A percentile compares a stretch with the other conserved stretches of the same genome.
Conservation (phyloP, 106 monocot species). For the Acorus calamus region DNA sequence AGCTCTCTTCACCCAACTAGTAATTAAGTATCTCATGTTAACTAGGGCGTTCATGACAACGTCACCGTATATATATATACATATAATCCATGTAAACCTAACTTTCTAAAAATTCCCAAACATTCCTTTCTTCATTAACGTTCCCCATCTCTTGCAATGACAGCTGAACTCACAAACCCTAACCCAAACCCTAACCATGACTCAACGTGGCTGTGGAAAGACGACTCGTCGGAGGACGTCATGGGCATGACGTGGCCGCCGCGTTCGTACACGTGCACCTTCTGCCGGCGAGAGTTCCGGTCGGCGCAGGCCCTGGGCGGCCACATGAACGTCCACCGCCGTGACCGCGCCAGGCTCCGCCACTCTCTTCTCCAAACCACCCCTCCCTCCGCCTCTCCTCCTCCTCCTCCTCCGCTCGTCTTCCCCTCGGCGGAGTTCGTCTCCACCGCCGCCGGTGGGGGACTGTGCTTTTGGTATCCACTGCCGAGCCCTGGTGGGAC, state of each 20-base stretch:
- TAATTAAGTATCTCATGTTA: too few species aligned
- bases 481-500: too few species aligned
- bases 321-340: slow-evolving; percentile 38
- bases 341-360: slow-evolving; percentile 21
- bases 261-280: slow-evolving; percentile 25
- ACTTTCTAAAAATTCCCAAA: not conserved
- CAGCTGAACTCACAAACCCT: not conserved
- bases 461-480: too few species aligned
- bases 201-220: slow-evolving; percentile 1
- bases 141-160: not conserved
- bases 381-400: not conserved
- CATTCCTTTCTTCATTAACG: not conserved
- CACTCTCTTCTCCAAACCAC: not conserved
- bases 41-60: too few species aligned
- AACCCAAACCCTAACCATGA: not conserved
- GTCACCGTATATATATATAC: too few species aligned
- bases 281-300: slow-evolving; percentile 29
- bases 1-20: too few species aligned
- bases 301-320: slow-evolving; percentile 37
- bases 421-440: too few species aligned
- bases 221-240: slow-evolving; percentile 16
- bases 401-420: too few species aligned
- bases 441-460: too few species aligned
- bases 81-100: too few species aligned
- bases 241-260: slow-evolving; percentile 35